Percentiles rank a stretch among this genome's conserved stretches.
Conservation (phyloP, 1,284 basidiomycete genomes). For the Ustilago curta region DNA sequence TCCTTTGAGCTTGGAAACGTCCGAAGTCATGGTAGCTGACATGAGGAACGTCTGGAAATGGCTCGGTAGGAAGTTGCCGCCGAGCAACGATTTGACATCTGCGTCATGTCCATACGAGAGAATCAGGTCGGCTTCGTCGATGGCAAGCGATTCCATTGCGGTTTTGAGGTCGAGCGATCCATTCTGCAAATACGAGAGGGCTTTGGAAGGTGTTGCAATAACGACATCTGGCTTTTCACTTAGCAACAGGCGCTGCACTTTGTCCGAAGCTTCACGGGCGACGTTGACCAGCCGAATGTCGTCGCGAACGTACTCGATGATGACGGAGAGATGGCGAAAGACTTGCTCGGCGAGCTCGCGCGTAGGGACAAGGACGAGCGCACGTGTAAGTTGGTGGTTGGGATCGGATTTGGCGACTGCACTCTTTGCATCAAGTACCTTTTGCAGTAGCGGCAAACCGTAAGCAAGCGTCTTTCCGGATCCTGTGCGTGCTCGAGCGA, state of each 20-base stretch:
- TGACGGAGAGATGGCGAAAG: slow-evolving; percentile 76
- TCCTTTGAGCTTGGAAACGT: slow-evolving; percentile 90
- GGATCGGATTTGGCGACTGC: slow-evolving; percentile 68
- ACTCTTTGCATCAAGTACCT: slow-evolving; percentile 83
- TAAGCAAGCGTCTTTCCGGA: slow-evolving; percentile 98
- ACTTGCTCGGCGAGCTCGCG: slow-evolving; percentile 94
- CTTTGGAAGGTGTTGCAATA: slow-evolving; percentile 88
- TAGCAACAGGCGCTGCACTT: slow-evolving; percentile 85
- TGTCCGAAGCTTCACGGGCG: slow-evolving; percentile 74
- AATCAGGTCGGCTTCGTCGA: slow-evolving; percentile 98
- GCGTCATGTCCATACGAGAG: slow-evolving; percentile 95
- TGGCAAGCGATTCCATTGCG: slow-evolving; percentile 84
- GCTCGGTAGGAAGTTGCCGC: slow-evolving; percentile 79
- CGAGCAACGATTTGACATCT: slow-evolving; percentile 86
- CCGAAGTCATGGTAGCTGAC: slow-evolving; percentile 97
- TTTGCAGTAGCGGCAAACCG: slow-evolving; percentile 89
- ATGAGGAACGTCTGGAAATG: slow-evolving; percentile 95
- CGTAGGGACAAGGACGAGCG: slow-evolving; percentile 91
- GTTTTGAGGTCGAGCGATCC: slow-evolving; percentile 72
- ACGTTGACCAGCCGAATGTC: slow-evolving; percentile 81
- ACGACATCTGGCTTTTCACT: slow-evolving; percentile 92
- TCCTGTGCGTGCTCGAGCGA: slow-evolving; percentile 92
- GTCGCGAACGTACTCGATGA: slow-evolving; percentile 80
- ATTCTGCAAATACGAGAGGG: slow-evolving; percentile 81
- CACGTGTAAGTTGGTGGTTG: slow-evolving; percentile 77